Conservation (phyloP, 1,284 basidiomycete species). For the Trichosporon sp. region DNA sequence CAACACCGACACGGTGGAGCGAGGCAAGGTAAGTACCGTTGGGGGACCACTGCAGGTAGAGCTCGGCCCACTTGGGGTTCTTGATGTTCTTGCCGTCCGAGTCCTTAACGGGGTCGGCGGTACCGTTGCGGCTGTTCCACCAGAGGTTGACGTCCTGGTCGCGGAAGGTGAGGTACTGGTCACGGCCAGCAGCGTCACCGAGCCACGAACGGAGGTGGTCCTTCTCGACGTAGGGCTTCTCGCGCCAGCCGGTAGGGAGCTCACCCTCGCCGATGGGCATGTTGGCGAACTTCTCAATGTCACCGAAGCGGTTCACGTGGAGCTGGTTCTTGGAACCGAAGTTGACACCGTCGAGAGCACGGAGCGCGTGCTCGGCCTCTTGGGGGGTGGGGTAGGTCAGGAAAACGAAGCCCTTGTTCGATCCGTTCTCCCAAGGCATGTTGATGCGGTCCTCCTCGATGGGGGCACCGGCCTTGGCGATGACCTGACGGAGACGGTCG, state of each 20-base stretch:
- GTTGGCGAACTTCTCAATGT: slow-evolving; percentile 82
- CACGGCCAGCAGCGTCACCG: slow-evolving; percentile 85
- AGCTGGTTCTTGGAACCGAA: slow-evolving; percentile 87
- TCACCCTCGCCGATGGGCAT: slow-evolving; percentile 83
- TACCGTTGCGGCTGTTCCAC: slow-evolving; percentile 92
- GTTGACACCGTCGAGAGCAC: slow-evolving; percentile 77
- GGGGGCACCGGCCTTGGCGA: slow-evolving; percentile 73
- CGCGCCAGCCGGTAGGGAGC: slow-evolving; percentile 65
- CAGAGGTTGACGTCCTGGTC: slow-evolving; percentile 87
- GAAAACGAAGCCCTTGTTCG: slow-evolving; percentile 90
- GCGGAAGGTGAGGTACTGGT: slow-evolving; percentile 94
- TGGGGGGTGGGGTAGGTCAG: slow-evolving; percentile 80
- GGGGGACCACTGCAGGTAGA: slow-evolving; percentile 97
- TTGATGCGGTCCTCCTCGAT: slow-evolving; percentile 75
- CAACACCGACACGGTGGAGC: slow-evolving; percentile 92
- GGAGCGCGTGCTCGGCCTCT: slow-evolving; percentile 79
- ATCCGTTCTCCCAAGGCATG: slow-evolving; percentile 77
- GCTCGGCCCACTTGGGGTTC: slow-evolving; percentile 82
- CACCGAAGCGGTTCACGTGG: slow-evolving; percentile 85
- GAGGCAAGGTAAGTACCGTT: slow-evolving; percentile 92
- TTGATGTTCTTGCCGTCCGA: slow-evolving; percentile 60
- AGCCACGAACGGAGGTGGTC: slow-evolving; percentile 97
- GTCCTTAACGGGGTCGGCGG: slow-evolving; percentile 72
- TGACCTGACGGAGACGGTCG: slow-evolving; percentile 77
- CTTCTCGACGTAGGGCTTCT: slow-evolving; percentile 72